phyloP scores from a whole-genome alignment of 2,329 filamentous ascomycete genomes.

The Orbilia quercus region DNA sequence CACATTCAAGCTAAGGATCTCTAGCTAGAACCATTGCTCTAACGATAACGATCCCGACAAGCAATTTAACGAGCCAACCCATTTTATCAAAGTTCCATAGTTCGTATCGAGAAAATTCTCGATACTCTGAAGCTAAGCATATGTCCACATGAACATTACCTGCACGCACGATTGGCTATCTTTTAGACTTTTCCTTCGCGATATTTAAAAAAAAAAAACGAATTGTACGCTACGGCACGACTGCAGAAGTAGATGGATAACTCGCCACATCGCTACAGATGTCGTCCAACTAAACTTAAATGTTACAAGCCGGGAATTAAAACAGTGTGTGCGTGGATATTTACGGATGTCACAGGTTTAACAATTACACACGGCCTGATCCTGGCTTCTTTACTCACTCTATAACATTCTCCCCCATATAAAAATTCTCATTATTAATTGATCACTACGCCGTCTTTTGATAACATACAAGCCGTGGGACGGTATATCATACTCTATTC shows the following conservation, averaged over 20 bases:
- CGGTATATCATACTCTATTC: too few species aligned
- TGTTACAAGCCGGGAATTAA: constrained; percentile 8
- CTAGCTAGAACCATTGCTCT: not conserved
- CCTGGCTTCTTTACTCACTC: constrained; percentile 24
- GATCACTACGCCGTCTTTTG: too few species aligned
- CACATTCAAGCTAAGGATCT: not conserved
- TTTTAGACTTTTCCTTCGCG: constrained; percentile 1
- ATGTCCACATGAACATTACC: constrained; percentile 37
- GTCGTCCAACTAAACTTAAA: constrained; percentile 55
- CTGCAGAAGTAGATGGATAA: constrained; percentile 4
- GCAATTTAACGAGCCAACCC: not conserved
- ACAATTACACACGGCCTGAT: constrained; percentile 23
- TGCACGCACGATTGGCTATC: constrained; percentile 29
- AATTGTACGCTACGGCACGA: constrained; percentile 23
- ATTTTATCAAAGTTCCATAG: constrained; percentile 4
- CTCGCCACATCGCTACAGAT: constrained; percentile 23
- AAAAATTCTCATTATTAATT: too few species aligned
- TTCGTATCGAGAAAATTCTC: constrained; percentile 20
- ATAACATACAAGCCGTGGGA: too few species aligned
- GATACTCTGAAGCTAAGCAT: not conserved
- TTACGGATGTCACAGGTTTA: constrained; percentile 36
- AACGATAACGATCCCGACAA: constrained; percentile 13
- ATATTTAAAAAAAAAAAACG: not conserved
- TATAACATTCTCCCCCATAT: constrained; percentile 1
- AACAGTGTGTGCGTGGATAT: constrained; percentile 9